Base-by-base conservation (phyloP, 805 yeast species). In the Cyberlindnera amylophila region DNA sequence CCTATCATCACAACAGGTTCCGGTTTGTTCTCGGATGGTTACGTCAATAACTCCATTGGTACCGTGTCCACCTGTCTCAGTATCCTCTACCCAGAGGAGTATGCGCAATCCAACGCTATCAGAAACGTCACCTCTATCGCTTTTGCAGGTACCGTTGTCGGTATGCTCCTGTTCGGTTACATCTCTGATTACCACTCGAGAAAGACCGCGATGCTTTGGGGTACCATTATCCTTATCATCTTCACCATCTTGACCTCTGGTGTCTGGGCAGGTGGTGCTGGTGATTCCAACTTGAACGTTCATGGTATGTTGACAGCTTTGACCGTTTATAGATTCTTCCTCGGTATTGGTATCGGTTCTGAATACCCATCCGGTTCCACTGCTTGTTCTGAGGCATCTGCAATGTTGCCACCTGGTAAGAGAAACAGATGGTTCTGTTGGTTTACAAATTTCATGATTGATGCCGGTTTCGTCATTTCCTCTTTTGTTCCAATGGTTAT, bases 321-420 rank as follows among this genome's bases (percentile, higher is more conserved):
- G 41, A 86, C 95, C 8, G 83, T 82, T 9, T 87, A 83, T 62
- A 76, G 98, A 63, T 86, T 86, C 63, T 82, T 90, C 65, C 67
- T 90, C 39, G 98, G 98, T 66, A 70, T 87, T 50, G 95, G 90
- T 55, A 86, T 91, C 54, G 98, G 98, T 55, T 90, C 95, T 38
- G 98, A 90, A 66, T 90, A 90, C 60, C 96, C 96, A 36, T 83
- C 95, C 12, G 90, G 96, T 34, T 83, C 96, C 8, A 91, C 90
- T 15, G 95, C 95, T 29, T 87, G 95, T 53, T 89, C 96, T 23
- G 97, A 90, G 64, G 93, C 95, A 31, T 80, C 95, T 35, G 81
- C 85, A 43, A 66, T 77, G 48, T 68, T 89, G 53, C 86, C 90
- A 14, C 72, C 79, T n/a, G 95, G 95, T 44, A 73, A 75, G 46